These are phyloP conservation scores for Sporothrix dimorphospora DNA, from an alignment of 2,329 filamentous ascomycete species.

Conservation along the genomic window DNA sequence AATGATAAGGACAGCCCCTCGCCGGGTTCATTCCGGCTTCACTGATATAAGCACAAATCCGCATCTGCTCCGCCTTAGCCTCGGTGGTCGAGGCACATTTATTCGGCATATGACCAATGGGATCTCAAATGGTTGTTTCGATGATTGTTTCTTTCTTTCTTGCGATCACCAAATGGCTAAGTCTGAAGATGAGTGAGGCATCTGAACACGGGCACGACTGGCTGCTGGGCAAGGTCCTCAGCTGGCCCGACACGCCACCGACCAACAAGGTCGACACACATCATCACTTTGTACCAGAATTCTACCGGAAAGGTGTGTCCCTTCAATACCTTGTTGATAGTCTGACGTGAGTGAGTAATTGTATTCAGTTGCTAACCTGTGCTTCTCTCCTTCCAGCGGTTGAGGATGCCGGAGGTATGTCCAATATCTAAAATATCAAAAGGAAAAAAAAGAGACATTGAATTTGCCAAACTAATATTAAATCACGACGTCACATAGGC, in stretches of 20 bases:
- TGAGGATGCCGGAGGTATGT: neutral
- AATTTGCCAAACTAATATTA: no score
- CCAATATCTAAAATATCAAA: neutral
- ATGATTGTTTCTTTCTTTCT: neutral
- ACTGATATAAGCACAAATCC: neutral
- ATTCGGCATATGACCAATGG: neutral
- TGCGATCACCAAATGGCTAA: neutral
- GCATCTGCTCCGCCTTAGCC: no score
- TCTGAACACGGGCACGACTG: neutral
- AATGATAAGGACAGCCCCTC: no score
- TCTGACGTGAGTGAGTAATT: neutral
- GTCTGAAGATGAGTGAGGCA: neutral
- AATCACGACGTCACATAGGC: neutral
- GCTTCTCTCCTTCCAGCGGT: neutral
- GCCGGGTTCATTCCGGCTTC: neutral
- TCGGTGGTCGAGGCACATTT: no score
- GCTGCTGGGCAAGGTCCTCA: constrained; percentile 11
- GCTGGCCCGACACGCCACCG: neutral
- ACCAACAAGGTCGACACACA: constrained; percentile 3
- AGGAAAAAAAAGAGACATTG: neutral
- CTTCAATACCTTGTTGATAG: neutral
- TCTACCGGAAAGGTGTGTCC: neutral
- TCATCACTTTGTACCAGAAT: neutral
- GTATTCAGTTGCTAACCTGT: neutral
- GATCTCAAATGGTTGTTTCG: neutral